A percentile compares a stretch with the other conserved stretches of the same genome.
These are phyloP conservation scores for Boletus rufocinnamomeus DNA, from an alignment of 768 basidiomycete species.

Conservation along the genomic window DNA sequence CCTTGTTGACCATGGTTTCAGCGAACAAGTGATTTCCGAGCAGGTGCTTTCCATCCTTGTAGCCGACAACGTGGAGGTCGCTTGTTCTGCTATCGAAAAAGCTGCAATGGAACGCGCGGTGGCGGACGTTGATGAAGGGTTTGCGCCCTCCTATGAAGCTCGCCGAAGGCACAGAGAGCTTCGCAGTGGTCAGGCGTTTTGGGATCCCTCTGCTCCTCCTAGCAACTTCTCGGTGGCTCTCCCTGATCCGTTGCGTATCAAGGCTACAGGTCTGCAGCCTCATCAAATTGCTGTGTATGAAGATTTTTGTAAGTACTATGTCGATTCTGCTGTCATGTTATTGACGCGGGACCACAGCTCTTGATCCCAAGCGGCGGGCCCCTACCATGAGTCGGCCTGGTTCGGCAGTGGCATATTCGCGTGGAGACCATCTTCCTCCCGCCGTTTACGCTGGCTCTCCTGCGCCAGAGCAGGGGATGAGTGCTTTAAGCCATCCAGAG, in stretches of 20 bases:
- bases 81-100: conserved; percentile 93
- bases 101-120: conserved; percentile 97
- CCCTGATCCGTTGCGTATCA: conserved; percentile 88
- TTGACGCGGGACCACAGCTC: conserved; percentile 36
- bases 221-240: conserved; percentile 71
- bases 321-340: conserved; percentile 7
- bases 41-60: conserved; percentile 78
- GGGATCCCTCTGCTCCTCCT: conserved; percentile 77
- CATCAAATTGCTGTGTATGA: conserved; percentile 91
- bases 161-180: conserved; percentile 87
- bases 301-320: conserved; percentile 70
- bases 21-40: conserved; percentile 83
- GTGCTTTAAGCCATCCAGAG: conserved; percentile 70
- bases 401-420: conserved; percentile 70
- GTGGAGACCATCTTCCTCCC: conserved; percentile 43
- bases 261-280: conserved; percentile 75
- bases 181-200: conserved; percentile 76
- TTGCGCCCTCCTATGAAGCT: conserved; percentile 77
- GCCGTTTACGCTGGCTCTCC: conserved; percentile 63
- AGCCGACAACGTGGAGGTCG: conserved; percentile 89
- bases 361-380: conserved; percentile 58
- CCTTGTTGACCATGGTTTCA: conserved; percentile 85
- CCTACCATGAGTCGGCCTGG: conserved; percentile 60
- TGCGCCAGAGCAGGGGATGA: conserved; percentile 51
- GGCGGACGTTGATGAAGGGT: conserved; percentile 89